Conservation (phyloP, 78 protist genomes). For the Monocercomonoides exilis region DNA sequence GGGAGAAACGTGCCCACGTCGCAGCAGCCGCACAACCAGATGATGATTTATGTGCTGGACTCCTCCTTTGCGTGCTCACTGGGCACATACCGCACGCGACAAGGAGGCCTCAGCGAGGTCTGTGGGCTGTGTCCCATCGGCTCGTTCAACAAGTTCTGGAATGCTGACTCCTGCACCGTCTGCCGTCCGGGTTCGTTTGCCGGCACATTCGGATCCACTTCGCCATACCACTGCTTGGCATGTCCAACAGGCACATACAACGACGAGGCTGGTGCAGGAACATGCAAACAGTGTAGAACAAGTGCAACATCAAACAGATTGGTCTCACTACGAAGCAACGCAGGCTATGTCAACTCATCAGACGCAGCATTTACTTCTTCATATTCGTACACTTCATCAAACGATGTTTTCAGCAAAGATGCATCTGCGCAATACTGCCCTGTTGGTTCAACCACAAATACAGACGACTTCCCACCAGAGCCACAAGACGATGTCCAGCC, state of each 20-base stretch:
- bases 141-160: not conserved
- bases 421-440: not conserved
- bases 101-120: too few relatives aligned
- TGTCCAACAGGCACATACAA: not conserved
- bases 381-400: too few relatives aligned
- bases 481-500: not conserved
- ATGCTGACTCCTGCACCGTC: not conserved
- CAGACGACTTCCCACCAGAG: not conserved
- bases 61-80: not conserved
- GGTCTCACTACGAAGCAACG: too few relatives aligned
- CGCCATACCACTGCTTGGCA: not conserved
- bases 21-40: not conserved
- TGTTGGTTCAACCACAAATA: not conserved
- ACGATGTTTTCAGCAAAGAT: too few relatives aligned
- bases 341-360: not conserved
- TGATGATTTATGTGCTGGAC: not conserved
- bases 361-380: too few relatives aligned
- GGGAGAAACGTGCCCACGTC: not conserved
- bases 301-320: too few relatives aligned
- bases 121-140: not conserved
- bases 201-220: not conserved
- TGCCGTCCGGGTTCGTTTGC: not conserved
- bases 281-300: too few relatives aligned
- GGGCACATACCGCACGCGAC: not conserved
- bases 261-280: not conserved